Base-by-base conservation (phyloP, 441 rosid species). In the Gossypium schwendimanii region DNA sequence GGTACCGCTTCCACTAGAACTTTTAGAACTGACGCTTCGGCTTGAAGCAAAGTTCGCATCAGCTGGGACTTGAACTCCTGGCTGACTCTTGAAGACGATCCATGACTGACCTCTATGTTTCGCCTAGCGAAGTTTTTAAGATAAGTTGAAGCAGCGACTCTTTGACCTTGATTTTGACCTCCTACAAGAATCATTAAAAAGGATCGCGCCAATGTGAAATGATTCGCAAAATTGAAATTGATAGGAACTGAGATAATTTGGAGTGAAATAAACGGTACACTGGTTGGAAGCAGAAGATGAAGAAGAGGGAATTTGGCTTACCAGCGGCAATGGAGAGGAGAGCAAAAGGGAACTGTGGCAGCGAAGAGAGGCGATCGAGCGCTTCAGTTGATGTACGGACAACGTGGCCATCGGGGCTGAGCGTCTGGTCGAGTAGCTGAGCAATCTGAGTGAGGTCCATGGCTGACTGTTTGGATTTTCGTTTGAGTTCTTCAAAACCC, bases 11-110 rank as follows among this genome's bases (percentile, higher is more conserved):
- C 98, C 70, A 89, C 88, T 79, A 93, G 75, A 67, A 88, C 87
- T 87, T 91, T 93, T 18, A 93, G 82, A 77, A 93, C 79, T 4
- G 85, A 73, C 28, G 82, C 80, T 55, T 91, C 95, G 8, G 82
- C 91, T 62, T 74, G 82, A 71, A 93, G 89, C 79, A 88, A 79
- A 70, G 84, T 86, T 75, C n/a, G 79, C 83, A 93, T 68, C n/a
- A 93, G 89, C 80, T 84, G 87, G 75, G 84, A 87, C 84, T 88
- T 91, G 82, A 93, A 91, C 84, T 89, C 96, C 78, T 82, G 85
- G 76, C 87, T 78, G 67, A 83, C 85, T 75, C 76, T 80, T 53
- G 85, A 81, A 77, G 69, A 76, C 8, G 81, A 66, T 21, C 41
- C 61, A 74, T 71, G 75, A 49, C 64, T 82, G 61, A 74, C 26